A percentile compares a stretch with the other conserved stretches of the same genome.
Evolutionary conservation across 331 rosid species (phyloP).

Genomic region (Dryas integrifolia): DNA sequence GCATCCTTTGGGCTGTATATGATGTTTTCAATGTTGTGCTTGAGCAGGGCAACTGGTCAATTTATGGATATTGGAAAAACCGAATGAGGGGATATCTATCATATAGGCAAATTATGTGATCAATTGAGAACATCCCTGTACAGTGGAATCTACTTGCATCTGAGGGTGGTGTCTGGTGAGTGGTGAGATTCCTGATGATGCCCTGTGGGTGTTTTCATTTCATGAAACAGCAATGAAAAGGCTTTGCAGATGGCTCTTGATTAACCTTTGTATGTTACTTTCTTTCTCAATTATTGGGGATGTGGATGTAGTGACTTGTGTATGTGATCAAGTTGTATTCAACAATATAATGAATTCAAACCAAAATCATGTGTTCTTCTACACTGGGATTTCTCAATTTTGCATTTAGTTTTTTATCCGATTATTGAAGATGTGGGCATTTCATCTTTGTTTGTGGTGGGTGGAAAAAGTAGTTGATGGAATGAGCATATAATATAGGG

Average conservation of each 20-base stretch:
- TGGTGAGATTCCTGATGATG: not conserved
- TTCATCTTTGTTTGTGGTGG: not conserved
- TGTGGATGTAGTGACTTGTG: conserved; percentile 6
- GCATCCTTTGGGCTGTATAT: not conserved
- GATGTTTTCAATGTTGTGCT: conserved; percentile 4
- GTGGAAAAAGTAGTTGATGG: not conserved
- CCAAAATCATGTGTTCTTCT: not conserved
- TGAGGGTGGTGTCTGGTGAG: not conserved
- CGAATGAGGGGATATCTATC: not conserved
- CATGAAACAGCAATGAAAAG: not conserved
- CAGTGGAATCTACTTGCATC: not conserved
- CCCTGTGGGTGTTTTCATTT: not conserved
- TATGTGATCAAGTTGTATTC: conserved; percentile 3
- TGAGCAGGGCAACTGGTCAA: conserved; percentile 76
- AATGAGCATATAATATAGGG: too few species aligned
- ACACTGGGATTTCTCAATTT: not conserved
- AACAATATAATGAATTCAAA: not conserved
- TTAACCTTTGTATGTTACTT: not conserved
- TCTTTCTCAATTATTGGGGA: not conserved
- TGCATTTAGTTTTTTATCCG: not conserved
- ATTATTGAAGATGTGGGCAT: conserved; percentile 1
- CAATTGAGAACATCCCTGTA: conserved; percentile 1
- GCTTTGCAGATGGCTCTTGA: not conserved
- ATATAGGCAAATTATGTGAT: not conserved
- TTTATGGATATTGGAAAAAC: conserved; percentile 26